Evolutionary conservation across 805 yeast genomes (phyloP).

Genomic region (Cyberlindnera japonica): DNA sequence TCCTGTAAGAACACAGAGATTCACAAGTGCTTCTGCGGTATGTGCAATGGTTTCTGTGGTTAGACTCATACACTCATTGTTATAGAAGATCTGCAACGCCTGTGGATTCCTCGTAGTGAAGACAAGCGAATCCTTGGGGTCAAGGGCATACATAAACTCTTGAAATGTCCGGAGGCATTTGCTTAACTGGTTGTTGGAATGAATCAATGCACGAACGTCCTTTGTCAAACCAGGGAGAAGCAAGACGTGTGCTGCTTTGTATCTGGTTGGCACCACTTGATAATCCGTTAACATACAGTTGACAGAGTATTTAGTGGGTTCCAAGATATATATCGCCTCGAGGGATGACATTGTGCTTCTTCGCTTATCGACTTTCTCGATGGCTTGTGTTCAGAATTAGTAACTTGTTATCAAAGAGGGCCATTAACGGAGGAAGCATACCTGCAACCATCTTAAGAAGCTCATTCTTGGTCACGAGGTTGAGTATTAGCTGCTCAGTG

Average conservation of each 20-base stretch:
- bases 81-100: constrained; percentile 72
- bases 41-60: constrained; percentile 53
- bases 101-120: constrained; percentile 63
- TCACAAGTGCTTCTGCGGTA: constrained; percentile 64
- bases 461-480: constrained; percentile 45
- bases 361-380: constrained; percentile 58
- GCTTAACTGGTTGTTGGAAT: constrained; percentile 29
- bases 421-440: no score
- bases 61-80: constrained; percentile 55
- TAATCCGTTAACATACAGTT: constrained; percentile 80
- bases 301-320: constrained; percentile 62
- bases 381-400: constrained; percentile 41
- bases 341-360: constrained; percentile 61
- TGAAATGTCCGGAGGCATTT: constrained; percentile 31
- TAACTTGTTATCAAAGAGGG: no score
- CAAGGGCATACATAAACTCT: constrained; percentile 45
- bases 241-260: constrained; percentile 67
- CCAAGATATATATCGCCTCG: constrained; percentile 78
- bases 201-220: constrained; percentile 29
- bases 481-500: constrained; percentile 45
- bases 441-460: constrained; percentile 44
- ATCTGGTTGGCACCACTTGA: constrained; percentile 60
- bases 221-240: constrained; percentile 58
- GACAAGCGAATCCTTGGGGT: constrained; percentile 67
- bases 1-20: constrained; percentile 72